Conservation (phyloP, 768 basidiomycete species). For the Leccinum boreale region DNA sequence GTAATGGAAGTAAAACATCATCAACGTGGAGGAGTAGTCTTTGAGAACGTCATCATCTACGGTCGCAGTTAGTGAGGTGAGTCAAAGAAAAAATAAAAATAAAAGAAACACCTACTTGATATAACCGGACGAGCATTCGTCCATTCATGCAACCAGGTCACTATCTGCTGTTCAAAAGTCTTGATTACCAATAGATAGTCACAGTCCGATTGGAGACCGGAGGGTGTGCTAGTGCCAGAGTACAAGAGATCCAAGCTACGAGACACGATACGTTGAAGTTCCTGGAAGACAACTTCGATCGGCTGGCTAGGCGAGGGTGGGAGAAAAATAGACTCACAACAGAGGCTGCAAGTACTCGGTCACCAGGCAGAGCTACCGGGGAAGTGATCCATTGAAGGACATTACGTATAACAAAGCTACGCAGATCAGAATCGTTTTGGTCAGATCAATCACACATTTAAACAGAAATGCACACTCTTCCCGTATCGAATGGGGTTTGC, state of each 20-base stretch:
- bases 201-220: slow-evolving; percentile 78
- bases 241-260: slow-evolving; percentile 90
- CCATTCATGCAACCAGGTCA: slow-evolving; percentile 59
- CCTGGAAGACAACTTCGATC: slow-evolving; percentile 38
- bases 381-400: slow-evolving; percentile 71
- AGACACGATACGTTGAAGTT: slow-evolving; percentile 85
- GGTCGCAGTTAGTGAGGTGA: neutral
- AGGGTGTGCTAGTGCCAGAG: slow-evolving; percentile 71
- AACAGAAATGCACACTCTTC: slow-evolving; percentile 70
- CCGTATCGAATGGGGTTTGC: slow-evolving; percentile 88
- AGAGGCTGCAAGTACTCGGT: slow-evolving; percentile 71
- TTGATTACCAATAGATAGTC: slow-evolving; percentile 86
- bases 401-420: slow-evolving; percentile 84
- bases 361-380: slow-evolving; percentile 58
- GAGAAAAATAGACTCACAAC: slow-evolving; percentile 46
- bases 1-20: slow-evolving; percentile 81
- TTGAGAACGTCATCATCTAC: slow-evolving; percentile 27
- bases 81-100: neutral
- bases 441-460: neutral
- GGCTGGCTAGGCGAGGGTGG: neutral
- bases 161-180: slow-evolving; percentile 77
- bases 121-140: slow-evolving; percentile 17
- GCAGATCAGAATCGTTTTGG: neutral
- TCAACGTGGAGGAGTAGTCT: slow-evolving; percentile 29
- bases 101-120: slow-evolving; percentile 16